Evolutionary conservation across 164 flowering plant genomes (phyloP), one percentile per base, ranked within the genome.

Genomic region (Euptelea pleiosperma): DNA sequence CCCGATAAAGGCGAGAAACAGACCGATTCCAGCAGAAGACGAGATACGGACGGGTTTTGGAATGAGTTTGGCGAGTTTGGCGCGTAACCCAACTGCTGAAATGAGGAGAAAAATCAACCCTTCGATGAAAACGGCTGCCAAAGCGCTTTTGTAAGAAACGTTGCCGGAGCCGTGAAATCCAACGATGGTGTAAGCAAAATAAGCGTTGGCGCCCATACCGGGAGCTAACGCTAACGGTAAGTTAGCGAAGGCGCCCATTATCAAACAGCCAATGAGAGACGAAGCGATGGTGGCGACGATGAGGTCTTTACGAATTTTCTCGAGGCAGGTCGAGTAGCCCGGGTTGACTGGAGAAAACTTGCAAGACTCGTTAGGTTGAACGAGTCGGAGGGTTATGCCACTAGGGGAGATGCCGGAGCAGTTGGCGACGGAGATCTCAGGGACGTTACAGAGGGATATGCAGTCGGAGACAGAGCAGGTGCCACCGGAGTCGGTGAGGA

Each of bases 161-260:
- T 43, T 71, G 2, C 96, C 98, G 18, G 94, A 82, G 35, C 98
- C 98, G 66, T 91, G 98, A 56, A 74, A 89, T 2, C 96, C 96
- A n/a, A 91, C 98, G 29, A 89, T 90, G 0, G 92, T 83, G 74
- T 91, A 91, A 0, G 98, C 85, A 62, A 91, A 89, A 36, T 91
- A 91, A 3, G 96, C 94, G 68, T 89, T 91, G 8, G 94, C 63
- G 0, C 98, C 98, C 98, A 86, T 91, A 0, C 96, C 98, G 4
- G 98, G 96, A 7, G 98, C 98, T 16, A 91, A 53, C 0, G 80
- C 96, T 9, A 91, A 59, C 0, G 98, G 98, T 0, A 91, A 76
- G 55, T 91, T 91, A 0, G 94, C 98, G 22, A 91, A 76, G 10
- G 62, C 55, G 0, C 98, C 98, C 96, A 91, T 88, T 26, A 89